Percentiles rank a stretch among this genome's conserved stretches.
Conservation (phyloP, 2,329 filamentous ascomycete genomes). For the Alternaria ethzedia region DNA sequence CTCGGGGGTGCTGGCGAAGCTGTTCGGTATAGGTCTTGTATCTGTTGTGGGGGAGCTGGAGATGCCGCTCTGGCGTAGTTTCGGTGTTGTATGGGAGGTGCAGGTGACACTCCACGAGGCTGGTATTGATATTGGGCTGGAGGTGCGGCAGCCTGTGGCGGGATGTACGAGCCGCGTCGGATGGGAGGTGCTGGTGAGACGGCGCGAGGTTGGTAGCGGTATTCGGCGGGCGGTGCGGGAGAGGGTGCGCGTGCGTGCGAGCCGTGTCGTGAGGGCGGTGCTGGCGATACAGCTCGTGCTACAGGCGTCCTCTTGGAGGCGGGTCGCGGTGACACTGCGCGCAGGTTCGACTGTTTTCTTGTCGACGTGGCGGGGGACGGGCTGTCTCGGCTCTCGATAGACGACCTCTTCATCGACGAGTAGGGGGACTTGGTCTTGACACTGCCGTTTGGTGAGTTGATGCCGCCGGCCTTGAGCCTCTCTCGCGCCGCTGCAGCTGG, state of each 20-base stretch:
- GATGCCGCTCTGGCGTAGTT: constrained; percentile 33
- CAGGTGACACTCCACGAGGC: constrained; percentile 33
- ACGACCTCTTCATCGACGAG: constrained; percentile 59
- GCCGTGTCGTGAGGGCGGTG: constrained; percentile 36
- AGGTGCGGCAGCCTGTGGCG: constrained; percentile 38
- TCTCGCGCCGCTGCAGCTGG: constrained; percentile 49
- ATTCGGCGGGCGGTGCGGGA: constrained; percentile 34
- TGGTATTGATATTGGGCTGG: constrained; percentile 22
- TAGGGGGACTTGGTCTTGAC: constrained; percentile 54
- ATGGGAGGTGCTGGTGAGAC: constrained; percentile 32
- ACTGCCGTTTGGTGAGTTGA: constrained; percentile 41
- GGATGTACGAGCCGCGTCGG: constrained; percentile 31
- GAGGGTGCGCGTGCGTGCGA: constrained; percentile 34
- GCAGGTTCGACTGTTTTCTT: constrained; percentile 34
- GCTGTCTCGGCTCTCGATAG: constrained; percentile 42
- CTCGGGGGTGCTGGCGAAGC: constrained; percentile 23
- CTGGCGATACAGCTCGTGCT: constrained; percentile 50
- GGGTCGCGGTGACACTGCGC: constrained; percentile 51
- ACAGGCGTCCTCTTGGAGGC: constrained; percentile 34
- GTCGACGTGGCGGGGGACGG: constrained; percentile 36
- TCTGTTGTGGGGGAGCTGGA: constrained; percentile 36
- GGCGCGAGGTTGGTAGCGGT: constrained; percentile 28
- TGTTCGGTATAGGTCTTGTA: constrained; percentile 30
- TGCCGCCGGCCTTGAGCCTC: constrained; percentile 39
- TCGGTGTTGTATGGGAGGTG: constrained; percentile 34